phyloP scores from a whole-genome alignment of 139 green algal genomes.

The Chlorella sp. region DNA sequence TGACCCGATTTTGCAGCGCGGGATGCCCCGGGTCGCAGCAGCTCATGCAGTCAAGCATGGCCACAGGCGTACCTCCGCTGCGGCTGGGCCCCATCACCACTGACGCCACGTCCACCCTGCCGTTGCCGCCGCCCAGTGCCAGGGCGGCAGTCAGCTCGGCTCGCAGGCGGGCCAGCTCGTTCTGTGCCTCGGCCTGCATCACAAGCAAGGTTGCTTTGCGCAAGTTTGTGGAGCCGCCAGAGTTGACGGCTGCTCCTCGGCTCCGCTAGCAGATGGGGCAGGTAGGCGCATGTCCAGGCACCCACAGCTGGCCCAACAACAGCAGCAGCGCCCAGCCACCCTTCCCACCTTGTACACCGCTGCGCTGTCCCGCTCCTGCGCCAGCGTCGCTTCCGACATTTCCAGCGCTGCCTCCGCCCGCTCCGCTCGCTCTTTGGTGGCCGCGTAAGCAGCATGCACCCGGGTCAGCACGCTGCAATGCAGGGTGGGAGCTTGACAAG shows the following conservation, averaged over 20 bases:
- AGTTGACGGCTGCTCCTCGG: too few species aligned
- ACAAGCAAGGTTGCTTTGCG: too few species aligned
- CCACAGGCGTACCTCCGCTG: neutral
- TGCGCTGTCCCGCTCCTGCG: neutral
- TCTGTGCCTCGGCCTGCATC: conserved; percentile 1
- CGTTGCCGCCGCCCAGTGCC: neutral
- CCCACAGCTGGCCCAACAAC: too few species aligned
- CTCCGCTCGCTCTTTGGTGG: conserved; percentile 25
- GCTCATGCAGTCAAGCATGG: too few species aligned
- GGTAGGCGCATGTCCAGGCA: too few species aligned
- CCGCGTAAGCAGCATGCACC: conserved; percentile 23
- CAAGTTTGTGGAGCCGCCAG: too few species aligned
- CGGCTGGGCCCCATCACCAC: conserved; percentile 1
- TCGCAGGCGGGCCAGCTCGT: conserved; percentile 26
- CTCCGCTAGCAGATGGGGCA: too few species aligned
- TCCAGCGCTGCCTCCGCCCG: conserved; percentile 15
- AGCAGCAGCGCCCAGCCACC: neutral
- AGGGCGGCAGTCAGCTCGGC: conserved; percentile 24
- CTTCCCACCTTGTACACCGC: conserved; percentile 17
- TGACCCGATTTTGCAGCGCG: too few species aligned
- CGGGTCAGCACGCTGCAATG: conserved; percentile 23
- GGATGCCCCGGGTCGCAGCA: too few species aligned
- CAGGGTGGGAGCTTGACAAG: neutral
- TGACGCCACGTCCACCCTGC: conserved; percentile 1
- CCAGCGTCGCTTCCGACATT: conserved; percentile 6